Evolutionary conservation across 2,329 filamentous ascomycete genomes (phyloP).

Genomic region (Pestalotiopsis sp.): DNA sequence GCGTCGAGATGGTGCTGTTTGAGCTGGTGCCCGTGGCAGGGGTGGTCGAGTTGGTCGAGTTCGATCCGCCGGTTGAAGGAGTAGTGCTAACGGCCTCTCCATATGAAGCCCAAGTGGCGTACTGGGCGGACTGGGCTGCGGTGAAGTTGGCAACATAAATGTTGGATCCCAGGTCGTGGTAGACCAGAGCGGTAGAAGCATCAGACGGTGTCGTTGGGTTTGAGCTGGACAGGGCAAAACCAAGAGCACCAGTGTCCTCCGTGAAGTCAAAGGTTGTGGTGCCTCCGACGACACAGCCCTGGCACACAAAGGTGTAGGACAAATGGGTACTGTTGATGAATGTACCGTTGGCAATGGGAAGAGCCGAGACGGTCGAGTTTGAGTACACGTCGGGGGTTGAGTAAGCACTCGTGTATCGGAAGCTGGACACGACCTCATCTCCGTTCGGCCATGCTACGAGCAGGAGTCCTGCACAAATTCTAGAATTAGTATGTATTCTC

Average conservation of each 20-base stretch:
- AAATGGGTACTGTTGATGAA: conserved; percentile 12
- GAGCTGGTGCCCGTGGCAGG: background rate
- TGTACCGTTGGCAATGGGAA: conserved; percentile 7
- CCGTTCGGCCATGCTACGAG: conserved; percentile 12
- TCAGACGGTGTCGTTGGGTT: conserved; percentile 6
- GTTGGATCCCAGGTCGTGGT: conserved; percentile 5
- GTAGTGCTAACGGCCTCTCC: background rate
- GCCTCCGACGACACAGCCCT: background rate
- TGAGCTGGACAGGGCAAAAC: background rate
- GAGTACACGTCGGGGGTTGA: conserved; percentile 4
- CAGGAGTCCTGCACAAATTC: background rate
- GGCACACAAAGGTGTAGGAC: conserved; percentile 8
- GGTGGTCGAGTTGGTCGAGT: background rate
- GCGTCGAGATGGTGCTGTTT: conserved; percentile 3
- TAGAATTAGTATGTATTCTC: background rate
- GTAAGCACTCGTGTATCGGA: conserved; percentile 6
- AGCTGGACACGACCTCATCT: background rate
- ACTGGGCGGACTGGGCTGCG: background rate
- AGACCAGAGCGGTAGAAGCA: background rate
- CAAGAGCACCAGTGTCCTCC: background rate
- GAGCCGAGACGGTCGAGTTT: background rate
- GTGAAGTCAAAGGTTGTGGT: background rate
- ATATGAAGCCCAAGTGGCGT: conserved; percentile 3
- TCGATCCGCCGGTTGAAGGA: background rate
- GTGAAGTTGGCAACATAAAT: conserved; percentile 12